Evolutionary conservation across 805 yeast genomes (phyloP).

Genomic region (Schwanniomyces pseudopolymorphus): DNA sequence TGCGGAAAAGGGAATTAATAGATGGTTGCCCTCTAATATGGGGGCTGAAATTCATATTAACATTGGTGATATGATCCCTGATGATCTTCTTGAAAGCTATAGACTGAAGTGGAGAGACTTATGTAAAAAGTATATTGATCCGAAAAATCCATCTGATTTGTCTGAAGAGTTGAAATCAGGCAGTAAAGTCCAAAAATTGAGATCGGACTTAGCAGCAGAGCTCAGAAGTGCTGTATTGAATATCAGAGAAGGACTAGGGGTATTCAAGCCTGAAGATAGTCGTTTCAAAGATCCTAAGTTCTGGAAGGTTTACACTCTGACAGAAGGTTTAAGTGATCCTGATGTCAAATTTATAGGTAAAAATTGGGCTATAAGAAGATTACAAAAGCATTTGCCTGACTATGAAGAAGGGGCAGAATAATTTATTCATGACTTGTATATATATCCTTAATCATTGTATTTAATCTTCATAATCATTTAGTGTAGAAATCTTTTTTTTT

Average conservation of each 20-base stretch:
- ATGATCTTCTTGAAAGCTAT: constrained; percentile 53
- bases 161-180: constrained; percentile 64
- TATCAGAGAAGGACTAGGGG: constrained; percentile 37
- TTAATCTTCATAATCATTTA: neutral
- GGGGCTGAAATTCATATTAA: constrained; percentile 68
- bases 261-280: constrained; percentile 62
- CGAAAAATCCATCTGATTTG: constrained; percentile 54
- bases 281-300: constrained; percentile 66
- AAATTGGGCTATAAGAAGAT: constrained; percentile 79
- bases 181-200: constrained; percentile 57
- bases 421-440: constrained; percentile 1
- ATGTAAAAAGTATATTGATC: constrained; percentile 54
- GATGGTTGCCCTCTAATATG: constrained; percentile 60
- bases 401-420: constrained; percentile 13
- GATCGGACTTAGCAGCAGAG: constrained; percentile 69
- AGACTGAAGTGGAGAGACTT: constrained; percentile 70
- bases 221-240: constrained; percentile 63
- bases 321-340: constrained; percentile 68
- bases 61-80: constrained; percentile 72
- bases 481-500: neutral
- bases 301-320: constrained; percentile 68
- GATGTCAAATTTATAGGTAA: constrained; percentile 71
- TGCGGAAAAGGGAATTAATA: constrained; percentile 52
- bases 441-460: neutral
- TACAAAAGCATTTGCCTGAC: constrained; percentile 52